phyloP scores from a whole-genome alignment of 768 basidiomycete genomes.

The Suillus hirtellus region DNA sequence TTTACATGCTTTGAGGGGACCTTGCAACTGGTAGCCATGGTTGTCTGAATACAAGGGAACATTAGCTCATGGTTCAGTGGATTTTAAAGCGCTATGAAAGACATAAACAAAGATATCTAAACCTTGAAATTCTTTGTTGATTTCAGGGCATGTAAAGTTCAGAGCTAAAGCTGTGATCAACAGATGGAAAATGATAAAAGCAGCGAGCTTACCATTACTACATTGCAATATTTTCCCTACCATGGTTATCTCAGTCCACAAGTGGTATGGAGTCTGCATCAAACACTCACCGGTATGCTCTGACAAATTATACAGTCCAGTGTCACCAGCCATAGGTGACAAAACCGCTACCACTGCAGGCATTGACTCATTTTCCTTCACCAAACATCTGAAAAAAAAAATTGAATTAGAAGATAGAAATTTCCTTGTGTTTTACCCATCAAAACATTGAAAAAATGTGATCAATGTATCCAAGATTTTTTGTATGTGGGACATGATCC shows the following conservation, averaged over 20 bases:
- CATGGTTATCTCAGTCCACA: not conserved
- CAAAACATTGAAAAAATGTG: too few species aligned
- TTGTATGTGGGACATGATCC: too few species aligned
- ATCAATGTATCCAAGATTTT: too few species aligned
- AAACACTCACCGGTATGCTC: not conserved
- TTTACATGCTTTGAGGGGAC: not conserved
- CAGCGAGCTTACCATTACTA: not conserved
- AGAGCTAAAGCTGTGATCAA: not conserved
- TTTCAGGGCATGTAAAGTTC: constrained; percentile 3
- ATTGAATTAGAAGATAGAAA: too few species aligned
- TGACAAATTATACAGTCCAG: not conserved
- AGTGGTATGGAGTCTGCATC: not conserved
- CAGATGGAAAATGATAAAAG: not conserved
- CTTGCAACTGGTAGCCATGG: not conserved
- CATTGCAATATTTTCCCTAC: not conserved
- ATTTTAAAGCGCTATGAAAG: not conserved
- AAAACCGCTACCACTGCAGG: not conserved
- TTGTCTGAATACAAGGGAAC: not conserved
- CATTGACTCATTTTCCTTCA: too few species aligned
- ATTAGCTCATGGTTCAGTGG: not conserved
- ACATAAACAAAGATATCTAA: not conserved
- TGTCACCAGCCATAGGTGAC: not conserved
- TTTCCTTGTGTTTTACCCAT: too few species aligned
- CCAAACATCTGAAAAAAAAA: too few species aligned
- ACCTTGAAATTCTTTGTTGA: not conserved